These are phyloP conservation scores for Pyrus bretschneideri DNA, from an alignment of 306 rosid species.

Conservation along the genomic window DNA sequence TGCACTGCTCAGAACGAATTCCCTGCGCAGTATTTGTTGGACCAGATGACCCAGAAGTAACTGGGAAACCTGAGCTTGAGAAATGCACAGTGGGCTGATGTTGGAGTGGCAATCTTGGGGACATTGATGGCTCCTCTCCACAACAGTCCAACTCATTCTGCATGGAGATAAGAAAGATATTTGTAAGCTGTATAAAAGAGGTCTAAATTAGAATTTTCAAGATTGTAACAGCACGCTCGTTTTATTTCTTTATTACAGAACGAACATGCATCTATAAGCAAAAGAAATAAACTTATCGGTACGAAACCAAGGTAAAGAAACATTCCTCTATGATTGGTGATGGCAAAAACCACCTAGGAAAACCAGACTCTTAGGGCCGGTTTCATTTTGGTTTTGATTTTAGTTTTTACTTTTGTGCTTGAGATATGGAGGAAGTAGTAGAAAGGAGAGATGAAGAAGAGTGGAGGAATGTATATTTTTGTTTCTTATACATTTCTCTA, in stretches of 20 bases:
- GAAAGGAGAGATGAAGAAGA: not conserved
- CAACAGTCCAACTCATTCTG: constrained; percentile 74
- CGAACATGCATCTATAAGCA: not conserved
- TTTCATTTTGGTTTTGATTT: not conserved
- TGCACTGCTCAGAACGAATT: constrained; percentile 49
- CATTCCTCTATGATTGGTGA: not conserved
- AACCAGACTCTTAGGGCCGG: not conserved
- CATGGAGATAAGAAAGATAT: constrained; percentile 4
- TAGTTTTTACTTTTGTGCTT: not conserved
- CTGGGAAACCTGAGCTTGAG: constrained; percentile 40
- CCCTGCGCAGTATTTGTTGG: constrained; percentile 48
- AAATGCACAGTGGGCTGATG: constrained; percentile 52
- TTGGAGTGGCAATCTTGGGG: constrained; percentile 53
- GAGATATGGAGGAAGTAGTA: not conserved
- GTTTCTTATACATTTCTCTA: not conserved
- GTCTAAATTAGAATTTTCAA: not conserved
- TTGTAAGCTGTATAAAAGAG: not conserved
- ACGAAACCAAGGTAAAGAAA: not conserved
- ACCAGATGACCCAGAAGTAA: constrained; percentile 45
- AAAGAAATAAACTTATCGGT: not conserved
- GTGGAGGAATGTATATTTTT: not conserved
- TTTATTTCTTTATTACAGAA: not conserved
- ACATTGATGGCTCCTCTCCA: constrained; percentile 77
- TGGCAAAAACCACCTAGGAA: not conserved
- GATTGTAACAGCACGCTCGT: not conserved